Evolutionary conservation across 768 basidiomycete species (phyloP).

Genomic region (Leccinum sublutescens): DNA sequence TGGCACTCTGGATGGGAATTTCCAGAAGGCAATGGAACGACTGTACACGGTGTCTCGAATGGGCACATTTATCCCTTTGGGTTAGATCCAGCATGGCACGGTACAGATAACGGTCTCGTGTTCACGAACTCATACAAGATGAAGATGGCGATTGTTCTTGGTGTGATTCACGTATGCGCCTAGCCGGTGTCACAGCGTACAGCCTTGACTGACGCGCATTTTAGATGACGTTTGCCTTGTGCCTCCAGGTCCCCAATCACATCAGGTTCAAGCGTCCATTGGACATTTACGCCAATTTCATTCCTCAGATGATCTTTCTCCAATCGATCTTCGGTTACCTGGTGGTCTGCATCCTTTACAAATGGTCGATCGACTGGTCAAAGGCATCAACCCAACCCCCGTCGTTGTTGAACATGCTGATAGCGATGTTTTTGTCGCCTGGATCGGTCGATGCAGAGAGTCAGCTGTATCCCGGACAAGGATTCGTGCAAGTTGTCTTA

Average conservation of each 20-base stretch:
- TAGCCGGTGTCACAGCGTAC: not conserved
- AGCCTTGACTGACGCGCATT: slow-evolving; percentile 14
- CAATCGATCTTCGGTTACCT: slow-evolving; percentile 98
- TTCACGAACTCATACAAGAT: slow-evolving; percentile 99
- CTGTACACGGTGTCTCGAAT: slow-evolving; percentile 51
- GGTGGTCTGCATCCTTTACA: slow-evolving; percentile 91
- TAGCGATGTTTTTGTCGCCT: slow-evolving; percentile 93
- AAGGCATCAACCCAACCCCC: slow-evolving; percentile 69
- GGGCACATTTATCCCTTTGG: slow-evolving; percentile 89
- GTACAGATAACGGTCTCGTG: slow-evolving; percentile 83
- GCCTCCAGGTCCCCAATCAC: slow-evolving; percentile 94
- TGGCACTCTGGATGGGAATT: slow-evolving; percentile 89
- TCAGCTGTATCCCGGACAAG: slow-evolving; percentile 86
- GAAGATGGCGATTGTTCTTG: slow-evolving; percentile 98
- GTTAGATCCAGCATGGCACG: slow-evolving; percentile 94
- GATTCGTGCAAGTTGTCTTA: slow-evolving; percentile 76
- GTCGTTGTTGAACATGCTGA: slow-evolving; percentile 92
- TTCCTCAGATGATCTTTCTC: slow-evolving; percentile 96
- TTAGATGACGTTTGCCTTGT: slow-evolving; percentile 98
- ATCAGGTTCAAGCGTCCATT: slow-evolving; percentile 84
- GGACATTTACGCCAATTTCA: slow-evolving; percentile 92
- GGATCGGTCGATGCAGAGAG: slow-evolving; percentile 67
- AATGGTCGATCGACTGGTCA: slow-evolving; percentile 95
- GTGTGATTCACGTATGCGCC: slow-evolving; percentile 86
- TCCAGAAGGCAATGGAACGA: slow-evolving; percentile 42